phyloP scores from a whole-genome alignment of 768 basidiomycete species.

The Kwoniella dendrophila region DNA sequence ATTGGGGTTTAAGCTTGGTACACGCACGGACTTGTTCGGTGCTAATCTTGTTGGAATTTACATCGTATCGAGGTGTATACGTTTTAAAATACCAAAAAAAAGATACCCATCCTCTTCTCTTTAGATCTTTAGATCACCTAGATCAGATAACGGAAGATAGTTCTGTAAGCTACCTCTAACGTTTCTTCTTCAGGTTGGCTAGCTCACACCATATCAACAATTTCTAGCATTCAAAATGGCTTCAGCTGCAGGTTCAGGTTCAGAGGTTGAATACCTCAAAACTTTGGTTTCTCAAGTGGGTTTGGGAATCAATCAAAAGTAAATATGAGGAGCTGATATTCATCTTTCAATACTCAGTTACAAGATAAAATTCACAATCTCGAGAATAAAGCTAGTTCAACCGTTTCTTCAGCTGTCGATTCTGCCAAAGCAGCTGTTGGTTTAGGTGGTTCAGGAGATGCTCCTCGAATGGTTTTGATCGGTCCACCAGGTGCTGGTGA shows the following conservation, averaged over 20 bases:
- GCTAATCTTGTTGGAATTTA: neutral
- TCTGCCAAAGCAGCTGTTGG: conserved; percentile 60
- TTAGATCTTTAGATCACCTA: conserved; percentile 7
- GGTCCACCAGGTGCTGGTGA: conserved; percentile 96
- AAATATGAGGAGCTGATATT: neutral
- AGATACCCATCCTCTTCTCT: neutral
- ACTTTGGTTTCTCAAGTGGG: conserved; percentile 72
- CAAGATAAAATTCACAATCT: conserved; percentile 82
- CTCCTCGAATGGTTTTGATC: conserved; percentile 82
- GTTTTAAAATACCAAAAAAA: conserved; percentile 1
- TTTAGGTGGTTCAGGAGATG: conserved; percentile 61
- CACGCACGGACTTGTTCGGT: conserved; percentile 5
- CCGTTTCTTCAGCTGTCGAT: conserved; percentile 41
- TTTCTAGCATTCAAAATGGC: conserved; percentile 13
- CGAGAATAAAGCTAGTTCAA: conserved; percentile 64
- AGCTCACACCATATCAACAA: no score
- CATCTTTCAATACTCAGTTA: conserved; percentile 57
- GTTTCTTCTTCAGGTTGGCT: no score
- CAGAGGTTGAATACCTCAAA: conserved; percentile 93
- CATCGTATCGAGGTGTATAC: neutral
- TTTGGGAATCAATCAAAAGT: neutral
- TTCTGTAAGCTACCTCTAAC: no score
- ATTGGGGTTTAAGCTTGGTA: neutral
- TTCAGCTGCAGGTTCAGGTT: conserved; percentile 35
- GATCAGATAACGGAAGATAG: no score